Base-by-base conservation (phyloP, 306 rosid species). In the Acacia melanoxylon region DNA sequence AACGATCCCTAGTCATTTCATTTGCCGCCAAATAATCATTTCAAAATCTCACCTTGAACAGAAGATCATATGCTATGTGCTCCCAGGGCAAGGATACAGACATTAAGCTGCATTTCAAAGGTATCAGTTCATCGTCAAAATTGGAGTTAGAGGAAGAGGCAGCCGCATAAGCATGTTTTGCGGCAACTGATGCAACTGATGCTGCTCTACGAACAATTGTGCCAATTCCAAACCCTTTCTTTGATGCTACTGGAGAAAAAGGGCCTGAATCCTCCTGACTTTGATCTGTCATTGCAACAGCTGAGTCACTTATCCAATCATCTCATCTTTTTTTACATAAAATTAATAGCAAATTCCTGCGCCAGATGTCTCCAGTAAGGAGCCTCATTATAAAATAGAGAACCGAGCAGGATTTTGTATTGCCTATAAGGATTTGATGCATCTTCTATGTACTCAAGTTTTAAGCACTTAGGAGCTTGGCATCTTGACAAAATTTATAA, bases 21-120 rank as follows among this genome's bases (percentile, higher is more conserved):
- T 68, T 77, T 73, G 56, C 33, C 29, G 49, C 70, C 10, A 70
- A 33, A 66, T 48, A 4, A 74, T 76, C 45, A 49, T 62, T 19
- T 19, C 78, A 79, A 66, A 66, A 77, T 46, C 92, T 88, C 74
- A 95, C 99, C 99, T 92, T 95, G 86, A 92, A 93, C 82, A 95
- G 88, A 87, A 95, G 97, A 90, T 95, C 98, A 74, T 89, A 81
- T 12, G 98, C 97, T 67, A 95, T 95, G 83, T 91, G 82, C 80
- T 95, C 99, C 99, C 99, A 95, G 45, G 99, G 97, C 86, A 95
- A 92, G 44, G 98, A 89, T 82, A 95, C 89, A 80, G 99, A 93
- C 97, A 95, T 95, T 72, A 95, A 87, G 89, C 97, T 91, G 85
- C 99, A 95, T 75, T 95, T 95, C 84, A 95, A 91, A 83, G 99